Conservation (phyloP, 139 green algal species). For the Chlorella sp. region DNA sequence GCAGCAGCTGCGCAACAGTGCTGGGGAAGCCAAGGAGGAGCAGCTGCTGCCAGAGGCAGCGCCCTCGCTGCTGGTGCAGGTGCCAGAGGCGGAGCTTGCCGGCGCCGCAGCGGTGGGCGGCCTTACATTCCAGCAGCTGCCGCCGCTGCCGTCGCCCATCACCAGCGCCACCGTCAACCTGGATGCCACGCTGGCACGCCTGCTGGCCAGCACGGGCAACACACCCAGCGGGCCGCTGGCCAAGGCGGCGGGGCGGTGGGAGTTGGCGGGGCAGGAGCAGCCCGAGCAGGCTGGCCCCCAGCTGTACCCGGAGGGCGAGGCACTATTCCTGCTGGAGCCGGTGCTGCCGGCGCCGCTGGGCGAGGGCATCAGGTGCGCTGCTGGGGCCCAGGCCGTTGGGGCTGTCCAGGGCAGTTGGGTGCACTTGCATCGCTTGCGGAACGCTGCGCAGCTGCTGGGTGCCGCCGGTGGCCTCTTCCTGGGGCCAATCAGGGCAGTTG, state of each 20-base stretch:
- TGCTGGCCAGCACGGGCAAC: conserved; percentile 41
- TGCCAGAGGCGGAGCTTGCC: not conserved
- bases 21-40: not conserved
- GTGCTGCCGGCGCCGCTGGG: conserved; percentile 36
- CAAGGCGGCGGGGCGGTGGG: too few species aligned
- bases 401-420: too few species aligned
- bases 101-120: not conserved
- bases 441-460: too few species aligned
- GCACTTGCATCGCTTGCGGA: too few species aligned
- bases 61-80: not conserved
- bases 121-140: not conserved
- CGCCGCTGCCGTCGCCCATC: conserved; percentile 14
- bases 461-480: too few species aligned
- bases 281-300: not conserved
- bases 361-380: conserved; percentile 16
- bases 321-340: conserved; percentile 26
- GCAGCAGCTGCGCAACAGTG: not conserved
- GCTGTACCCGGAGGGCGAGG: not conserved
- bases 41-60: not conserved
- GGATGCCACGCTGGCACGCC: conserved; percentile 20
- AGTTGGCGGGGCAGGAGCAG: not conserved
- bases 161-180: conserved; percentile 12
- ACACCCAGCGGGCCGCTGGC: conserved; percentile 38
- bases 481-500: too few species aligned
- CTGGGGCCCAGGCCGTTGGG: too few species aligned